Percentiles rank a stretch among this genome's conserved stretches.
phyloP scores from a whole-genome alignment of 257 asterid species.

The Ajuga chamaepitys region DNA sequence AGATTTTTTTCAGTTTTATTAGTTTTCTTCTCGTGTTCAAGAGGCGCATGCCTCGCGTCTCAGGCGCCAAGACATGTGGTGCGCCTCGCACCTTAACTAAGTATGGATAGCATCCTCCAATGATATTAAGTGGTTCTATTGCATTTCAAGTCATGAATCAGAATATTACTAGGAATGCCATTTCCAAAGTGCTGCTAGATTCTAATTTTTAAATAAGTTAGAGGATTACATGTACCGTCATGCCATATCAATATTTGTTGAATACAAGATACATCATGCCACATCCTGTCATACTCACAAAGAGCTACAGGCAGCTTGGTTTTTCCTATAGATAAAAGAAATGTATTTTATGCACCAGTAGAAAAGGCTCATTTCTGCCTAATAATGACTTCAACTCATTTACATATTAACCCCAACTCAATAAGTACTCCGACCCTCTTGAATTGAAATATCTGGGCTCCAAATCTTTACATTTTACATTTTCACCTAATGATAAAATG shows the following conservation, averaged over 20 bases:
- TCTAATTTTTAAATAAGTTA: background rate
- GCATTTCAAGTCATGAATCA: background rate
- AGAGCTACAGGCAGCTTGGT: background rate
- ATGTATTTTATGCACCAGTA: background rate
- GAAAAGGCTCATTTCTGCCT: background rate
- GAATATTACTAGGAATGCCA: background rate
- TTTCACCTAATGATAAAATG: no score
- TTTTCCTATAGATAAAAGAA: background rate
- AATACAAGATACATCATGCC: background rate
- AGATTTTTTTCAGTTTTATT: no score
- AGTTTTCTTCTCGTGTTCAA: no score
- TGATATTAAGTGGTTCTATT: background rate
- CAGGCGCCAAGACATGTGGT: no score
- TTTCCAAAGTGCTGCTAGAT: background rate
- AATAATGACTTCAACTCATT: background rate
- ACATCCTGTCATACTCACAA: background rate
- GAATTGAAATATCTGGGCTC: background rate
- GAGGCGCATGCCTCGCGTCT: no score
- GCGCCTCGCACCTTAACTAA: no score
- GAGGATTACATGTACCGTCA: background rate
- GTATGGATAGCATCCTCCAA: background rate
- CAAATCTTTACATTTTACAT: no score
- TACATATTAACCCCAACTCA: background rate
- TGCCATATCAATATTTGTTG: background rate
- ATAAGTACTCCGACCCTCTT: background rate